Evolutionary conservation across 73 alveolate species (phyloP).

Genomic region (Paramecium tetraurelia): DNA sequence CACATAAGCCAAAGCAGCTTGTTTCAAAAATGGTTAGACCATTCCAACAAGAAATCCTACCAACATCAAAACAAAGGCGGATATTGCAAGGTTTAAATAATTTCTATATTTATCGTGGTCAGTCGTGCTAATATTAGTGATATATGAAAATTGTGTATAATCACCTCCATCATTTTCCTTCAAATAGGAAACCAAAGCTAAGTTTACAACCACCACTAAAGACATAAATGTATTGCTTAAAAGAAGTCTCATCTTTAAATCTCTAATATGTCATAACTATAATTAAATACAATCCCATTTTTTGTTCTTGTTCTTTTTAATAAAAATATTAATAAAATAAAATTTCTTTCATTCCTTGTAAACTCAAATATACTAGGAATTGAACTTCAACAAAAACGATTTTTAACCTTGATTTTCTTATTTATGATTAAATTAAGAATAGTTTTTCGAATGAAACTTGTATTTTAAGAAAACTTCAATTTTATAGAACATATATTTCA

Average conservation of each 20-base stretch:
- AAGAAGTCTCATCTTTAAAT: neutral
- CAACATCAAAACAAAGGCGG: neutral
- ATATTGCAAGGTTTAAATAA: neutral
- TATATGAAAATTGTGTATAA: neutral
- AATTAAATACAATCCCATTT: neutral
- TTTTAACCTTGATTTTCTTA: neutral
- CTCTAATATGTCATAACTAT: neutral
- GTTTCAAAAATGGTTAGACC: neutral
- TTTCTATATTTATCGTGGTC: neutral
- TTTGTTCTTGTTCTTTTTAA: neutral
- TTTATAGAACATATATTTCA: neutral
- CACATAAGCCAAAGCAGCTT: neutral
- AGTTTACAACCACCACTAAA: neutral
- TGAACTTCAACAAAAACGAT: too few relatives aligned
- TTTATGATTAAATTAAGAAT: neutral
- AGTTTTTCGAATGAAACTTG: neutral
- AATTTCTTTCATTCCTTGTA: neutral
- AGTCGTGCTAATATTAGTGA: neutral
- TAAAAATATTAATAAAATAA: neutral
- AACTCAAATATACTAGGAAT: neutral
- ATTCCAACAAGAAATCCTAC: neutral
- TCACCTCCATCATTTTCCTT: neutral
- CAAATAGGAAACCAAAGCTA: neutral
- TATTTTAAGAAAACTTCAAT: neutral
- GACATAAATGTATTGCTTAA: constrained; percentile 21